Conservation (phyloP, 2,329 filamentous ascomycete species). For the Parastagonospora nodorum region DNA sequence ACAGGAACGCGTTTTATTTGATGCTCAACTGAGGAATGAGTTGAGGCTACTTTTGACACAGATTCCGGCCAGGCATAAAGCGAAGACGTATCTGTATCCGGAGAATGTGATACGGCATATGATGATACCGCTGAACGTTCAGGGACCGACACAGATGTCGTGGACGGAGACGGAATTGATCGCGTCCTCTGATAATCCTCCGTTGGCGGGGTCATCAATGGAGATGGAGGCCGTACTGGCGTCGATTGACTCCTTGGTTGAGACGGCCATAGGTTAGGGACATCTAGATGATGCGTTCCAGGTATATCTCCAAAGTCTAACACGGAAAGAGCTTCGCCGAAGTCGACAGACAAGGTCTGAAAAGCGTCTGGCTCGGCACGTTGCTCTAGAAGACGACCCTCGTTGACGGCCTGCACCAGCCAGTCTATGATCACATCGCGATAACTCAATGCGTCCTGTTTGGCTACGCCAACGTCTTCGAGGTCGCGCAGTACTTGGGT, state of each 20-base stretch:
- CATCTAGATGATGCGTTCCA: conserved; percentile 4
- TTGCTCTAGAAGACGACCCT: conserved; percentile 34
- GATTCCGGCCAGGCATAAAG: conserved; percentile 1
- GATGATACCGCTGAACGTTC: background rate
- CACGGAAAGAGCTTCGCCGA: conserved; percentile 1
- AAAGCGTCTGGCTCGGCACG: conserved; percentile 5
- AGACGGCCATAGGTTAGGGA: background rate
- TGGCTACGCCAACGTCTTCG: conserved; percentile 35
- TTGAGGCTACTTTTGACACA: background rate
- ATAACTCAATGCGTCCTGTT: conserved; percentile 27
- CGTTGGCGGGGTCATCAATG: background rate
- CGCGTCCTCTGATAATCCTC: background rate
- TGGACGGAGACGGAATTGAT: conserved; percentile 7
- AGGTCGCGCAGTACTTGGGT: conserved; percentile 38
- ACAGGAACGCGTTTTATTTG: background rate
- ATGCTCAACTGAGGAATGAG: background rate
- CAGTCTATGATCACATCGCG: conserved; percentile 37
- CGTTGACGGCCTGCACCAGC: conserved; percentile 38
- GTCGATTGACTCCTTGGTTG: background rate
- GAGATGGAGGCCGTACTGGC: background rate
- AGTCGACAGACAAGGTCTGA: background rate
- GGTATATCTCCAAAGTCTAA: background rate
- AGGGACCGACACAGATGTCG: background rate
- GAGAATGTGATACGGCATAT: background rate
- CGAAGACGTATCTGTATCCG: conserved; percentile 4